Base-by-base conservation (phyloP, 768 basidiomycete species). In the Leccinum subgranulosum region DNA sequence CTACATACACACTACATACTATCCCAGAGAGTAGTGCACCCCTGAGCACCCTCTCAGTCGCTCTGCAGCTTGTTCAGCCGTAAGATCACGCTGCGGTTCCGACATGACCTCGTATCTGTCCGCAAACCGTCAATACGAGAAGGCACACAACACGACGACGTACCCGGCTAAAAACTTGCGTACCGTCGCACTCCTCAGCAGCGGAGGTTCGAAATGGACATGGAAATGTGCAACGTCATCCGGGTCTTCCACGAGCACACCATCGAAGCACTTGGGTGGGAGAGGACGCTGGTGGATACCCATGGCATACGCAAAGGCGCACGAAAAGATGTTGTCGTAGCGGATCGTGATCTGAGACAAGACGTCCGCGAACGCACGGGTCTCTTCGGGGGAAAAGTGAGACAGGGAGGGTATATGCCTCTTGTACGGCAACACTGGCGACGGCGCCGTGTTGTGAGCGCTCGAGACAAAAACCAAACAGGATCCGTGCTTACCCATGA, bases 231-330 rank as follows among this genome's bases (percentile, higher is more conserved):
- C 87, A 23, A 87, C 67, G 46, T 85, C 79, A 36, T 76, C 76
- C 9, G 77, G 75, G 39, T 82, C 78, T 11, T 75, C 73, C 27
- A 57, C 36, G 11, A 59, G n/a, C 11, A 17, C 46, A 12, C 62
- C 66, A 10, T 75, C 70, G 17, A 70, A 69, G 43, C 64, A 55
- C 21, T 60, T 57, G 6, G 74, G 71, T 9, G 87, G 83, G 3
- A 83, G 66, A 6, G 92, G 89, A 2, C 87, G 81, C 69, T 97
- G 94, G 67, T 96, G 94, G 49, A 96, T 82, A 34, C 94, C 94
- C 92, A 96, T 94, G 7, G 91, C 94, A 70, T 96, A 97, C 1
- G 92, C 88, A 73, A 96, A 97, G 0, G 92, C 88, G 69, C 90
- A 93, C 6, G 80, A 81, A 69, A 93, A 93, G 29, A 93, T 74